phyloP scores from a whole-genome alignment of 75 land plant species.

The Ceratopteris richardii region DNA sequence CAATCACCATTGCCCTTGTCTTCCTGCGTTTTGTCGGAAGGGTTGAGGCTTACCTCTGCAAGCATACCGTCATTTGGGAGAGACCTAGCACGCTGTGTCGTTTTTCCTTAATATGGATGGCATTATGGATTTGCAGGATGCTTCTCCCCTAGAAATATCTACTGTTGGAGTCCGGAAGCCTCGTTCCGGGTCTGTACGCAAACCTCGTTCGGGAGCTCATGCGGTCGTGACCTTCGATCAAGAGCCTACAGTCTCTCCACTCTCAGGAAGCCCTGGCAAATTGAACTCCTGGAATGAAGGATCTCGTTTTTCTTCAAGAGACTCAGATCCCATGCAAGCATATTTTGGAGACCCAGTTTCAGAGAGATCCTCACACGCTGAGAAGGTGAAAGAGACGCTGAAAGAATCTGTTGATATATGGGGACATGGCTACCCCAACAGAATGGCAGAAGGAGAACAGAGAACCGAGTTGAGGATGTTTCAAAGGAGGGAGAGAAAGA shows the following conservation, averaged over 20 bases:
- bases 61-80: too few relatives aligned
- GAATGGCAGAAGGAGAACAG: neutral
- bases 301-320: neutral
- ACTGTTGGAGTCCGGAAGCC: neutral
- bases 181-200: neutral
- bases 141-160: neutral
- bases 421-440: neutral
- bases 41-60: too few relatives aligned
- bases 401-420: neutral
- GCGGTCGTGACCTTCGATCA: neutral
- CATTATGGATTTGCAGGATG: neutral
- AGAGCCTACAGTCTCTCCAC: neutral
- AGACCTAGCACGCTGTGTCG: too few relatives aligned
- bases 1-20: too few relatives aligned
- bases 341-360: neutral
- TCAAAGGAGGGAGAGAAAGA: constrained; percentile 5
- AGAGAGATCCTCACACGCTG: neutral
- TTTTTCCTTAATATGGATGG: too few relatives aligned
- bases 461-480: constrained; percentile 1
- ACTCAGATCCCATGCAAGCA: neutral
- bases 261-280: neutral
- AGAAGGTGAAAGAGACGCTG: neutral
- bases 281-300: neutral
- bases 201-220: neutral
- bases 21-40: too few relatives aligned